Conservation (phyloP, 805 yeast genomes). For the Candida methanosorbosa region DNA sequence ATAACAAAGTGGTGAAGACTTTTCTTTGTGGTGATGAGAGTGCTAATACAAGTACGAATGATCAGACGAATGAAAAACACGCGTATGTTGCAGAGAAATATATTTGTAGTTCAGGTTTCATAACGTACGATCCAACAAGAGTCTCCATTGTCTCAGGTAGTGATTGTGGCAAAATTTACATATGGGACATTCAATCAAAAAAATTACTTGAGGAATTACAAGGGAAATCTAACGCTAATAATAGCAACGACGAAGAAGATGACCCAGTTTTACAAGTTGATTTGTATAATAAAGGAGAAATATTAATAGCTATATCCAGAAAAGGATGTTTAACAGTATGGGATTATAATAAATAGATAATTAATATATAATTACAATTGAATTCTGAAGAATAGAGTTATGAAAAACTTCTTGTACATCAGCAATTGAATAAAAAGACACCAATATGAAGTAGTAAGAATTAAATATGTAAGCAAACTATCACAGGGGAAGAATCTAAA, state of each 20-base stretch:
- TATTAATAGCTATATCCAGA: conserved; percentile 24
- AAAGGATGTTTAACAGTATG: conserved; percentile 21
- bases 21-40: conserved; percentile 1
- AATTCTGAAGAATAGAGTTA: too few relatives aligned
- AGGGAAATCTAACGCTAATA: conserved; percentile 8
- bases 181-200: conserved; percentile 66
- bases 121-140: conserved; percentile 22
- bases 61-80: conserved; percentile 5
- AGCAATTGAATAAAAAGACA: too few relatives aligned
- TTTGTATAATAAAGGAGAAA: conserved; percentile 25
- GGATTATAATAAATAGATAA: conserved; percentile 6
- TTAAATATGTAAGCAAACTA: too few relatives aligned
- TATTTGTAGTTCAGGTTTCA: conserved; percentile 44
- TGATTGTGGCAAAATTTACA: conserved; percentile 40
- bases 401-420: too few relatives aligned
- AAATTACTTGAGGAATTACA: conserved; percentile 26
- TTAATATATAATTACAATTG: neutral
- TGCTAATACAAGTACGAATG: conserved; percentile 1
- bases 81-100: conserved; percentile 29
- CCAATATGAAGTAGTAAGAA: too few relatives aligned
- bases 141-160: conserved; percentile 53
- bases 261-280: conserved; percentile 36
- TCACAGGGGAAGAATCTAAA: too few relatives aligned
- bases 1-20: conserved; percentile 73
- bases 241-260: conserved; percentile 7